Evolutionary conservation across 176 grass and related monocot species (phyloP).

Genomic region (Dendrocalamus sinicus): DNA sequence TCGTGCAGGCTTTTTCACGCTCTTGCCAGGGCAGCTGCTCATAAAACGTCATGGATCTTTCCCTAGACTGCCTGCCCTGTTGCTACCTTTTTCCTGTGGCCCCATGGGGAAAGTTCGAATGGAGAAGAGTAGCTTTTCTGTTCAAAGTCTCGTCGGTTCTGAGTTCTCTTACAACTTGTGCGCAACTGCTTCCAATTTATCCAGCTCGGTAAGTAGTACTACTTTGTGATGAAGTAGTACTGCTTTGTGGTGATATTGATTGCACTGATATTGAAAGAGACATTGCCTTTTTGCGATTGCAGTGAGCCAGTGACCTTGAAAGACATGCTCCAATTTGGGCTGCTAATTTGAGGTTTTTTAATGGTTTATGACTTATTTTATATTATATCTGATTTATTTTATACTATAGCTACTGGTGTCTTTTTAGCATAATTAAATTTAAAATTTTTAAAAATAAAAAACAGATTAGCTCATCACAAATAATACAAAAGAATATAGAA

Average conservation of each 20-base stretch:
- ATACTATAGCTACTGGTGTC: no score
- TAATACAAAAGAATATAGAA: no score
- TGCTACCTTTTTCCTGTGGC: conserved; percentile 34
- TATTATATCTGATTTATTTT: no score
- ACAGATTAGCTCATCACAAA: no score
- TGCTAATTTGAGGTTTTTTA: no score
- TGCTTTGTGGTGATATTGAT: background rate
- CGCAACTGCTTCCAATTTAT: background rate
- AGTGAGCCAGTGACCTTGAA: background rate
- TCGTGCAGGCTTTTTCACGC: conserved; percentile 29
- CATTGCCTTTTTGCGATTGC: background rate
- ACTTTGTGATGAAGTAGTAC: background rate
- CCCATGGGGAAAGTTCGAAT: conserved; percentile 14
- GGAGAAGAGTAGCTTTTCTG: background rate
- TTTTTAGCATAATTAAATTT: no score
- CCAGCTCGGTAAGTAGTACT: background rate
- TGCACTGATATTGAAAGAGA: background rate
- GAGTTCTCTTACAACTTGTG: background rate
- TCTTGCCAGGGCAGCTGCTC: conserved; percentile 44
- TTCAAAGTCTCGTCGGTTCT: background rate
- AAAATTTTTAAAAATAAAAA: no score
- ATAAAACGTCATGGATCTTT: conserved; percentile 44
- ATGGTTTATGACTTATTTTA: no score
- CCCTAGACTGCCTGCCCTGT: conserved; percentile 35
- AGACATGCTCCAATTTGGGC: background rate